Evolutionary conservation across 108 stramenopile genomes (phyloP).

Genomic region (Thalassiosira profunda): DNA sequence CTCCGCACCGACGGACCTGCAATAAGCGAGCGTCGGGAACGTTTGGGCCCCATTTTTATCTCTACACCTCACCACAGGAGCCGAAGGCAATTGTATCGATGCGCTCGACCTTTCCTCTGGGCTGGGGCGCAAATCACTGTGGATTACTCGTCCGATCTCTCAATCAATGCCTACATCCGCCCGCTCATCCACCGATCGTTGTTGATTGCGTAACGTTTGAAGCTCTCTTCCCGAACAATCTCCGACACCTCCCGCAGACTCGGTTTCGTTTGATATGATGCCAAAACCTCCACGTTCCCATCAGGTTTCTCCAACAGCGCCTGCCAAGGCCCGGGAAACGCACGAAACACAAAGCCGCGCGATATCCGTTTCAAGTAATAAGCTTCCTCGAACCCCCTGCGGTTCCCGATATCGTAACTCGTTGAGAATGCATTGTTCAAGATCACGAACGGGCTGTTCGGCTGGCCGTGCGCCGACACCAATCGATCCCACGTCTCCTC

Average conservation of each 20-base stretch:
- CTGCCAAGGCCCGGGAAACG: constrained; percentile 88
- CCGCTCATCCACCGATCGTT: constrained; percentile 91
- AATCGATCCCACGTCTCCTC: constrained; percentile 81
- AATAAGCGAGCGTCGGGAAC: no score
- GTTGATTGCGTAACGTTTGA: constrained; percentile 87
- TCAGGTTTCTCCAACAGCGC: constrained; percentile 90
- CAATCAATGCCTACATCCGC: constrained; percentile 34
- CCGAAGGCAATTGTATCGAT: no score
- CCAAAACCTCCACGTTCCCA: constrained; percentile 74
- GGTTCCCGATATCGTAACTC: constrained; percentile 87
- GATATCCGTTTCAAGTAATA: constrained; percentile 86
- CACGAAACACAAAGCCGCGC: constrained; percentile 88
- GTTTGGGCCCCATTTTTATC: no score
- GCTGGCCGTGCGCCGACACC: constrained; percentile 59
- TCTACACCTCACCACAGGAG: no score
- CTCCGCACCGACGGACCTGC: no score
- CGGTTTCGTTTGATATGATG: constrained; percentile 83
- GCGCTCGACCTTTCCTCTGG: no score
- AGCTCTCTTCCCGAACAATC: constrained; percentile 83
- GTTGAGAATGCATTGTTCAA: constrained; percentile 88
- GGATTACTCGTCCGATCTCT: no score
- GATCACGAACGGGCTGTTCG: constrained; percentile 63
- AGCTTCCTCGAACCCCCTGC: constrained; percentile 79
- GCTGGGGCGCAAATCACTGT: no score
- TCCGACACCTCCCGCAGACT: constrained; percentile 71